A percentile compares a stretch with the other conserved stretches of the same genome.
phyloP scores from a whole-genome alignment of 2,329 filamentous ascomycete species.

The Zasmidium citrigriseum region DNA sequence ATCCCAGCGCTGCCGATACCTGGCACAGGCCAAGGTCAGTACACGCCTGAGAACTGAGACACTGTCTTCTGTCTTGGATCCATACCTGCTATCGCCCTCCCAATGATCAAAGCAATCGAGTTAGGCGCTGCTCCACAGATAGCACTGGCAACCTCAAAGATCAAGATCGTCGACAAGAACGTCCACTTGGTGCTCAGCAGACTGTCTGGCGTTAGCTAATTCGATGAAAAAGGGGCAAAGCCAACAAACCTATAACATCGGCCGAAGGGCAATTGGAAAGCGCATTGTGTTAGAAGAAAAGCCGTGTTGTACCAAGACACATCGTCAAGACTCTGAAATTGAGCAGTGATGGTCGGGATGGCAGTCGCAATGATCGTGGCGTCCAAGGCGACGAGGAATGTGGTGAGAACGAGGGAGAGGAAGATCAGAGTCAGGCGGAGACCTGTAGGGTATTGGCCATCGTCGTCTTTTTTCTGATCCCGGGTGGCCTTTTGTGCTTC shows the following conservation, averaged over 20 bases:
- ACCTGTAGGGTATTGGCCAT: neutral
- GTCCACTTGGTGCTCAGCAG: constrained; percentile 48
- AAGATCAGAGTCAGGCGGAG: neutral
- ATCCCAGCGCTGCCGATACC: constrained; percentile 56
- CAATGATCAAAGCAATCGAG: constrained; percentile 54
- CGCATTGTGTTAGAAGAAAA: constrained; percentile 40
- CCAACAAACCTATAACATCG: constrained; percentile 35
- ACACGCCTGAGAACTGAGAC: too few species aligned
- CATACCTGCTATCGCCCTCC: constrained; percentile 56
- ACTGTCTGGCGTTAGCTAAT: neutral
- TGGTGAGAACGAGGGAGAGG: neutral
- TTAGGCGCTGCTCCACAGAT: constrained; percentile 51
- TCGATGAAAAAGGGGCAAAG: neutral
- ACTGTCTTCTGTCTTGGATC: too few species aligned
- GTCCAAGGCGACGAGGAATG: constrained; percentile 4
- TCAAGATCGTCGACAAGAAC: constrained; percentile 39
- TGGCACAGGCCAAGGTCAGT: too few species aligned
- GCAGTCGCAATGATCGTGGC: constrained; percentile 31
- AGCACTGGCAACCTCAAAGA: constrained; percentile 51
- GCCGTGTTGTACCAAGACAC: constrained; percentile 38
- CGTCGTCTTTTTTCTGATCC: neutral
- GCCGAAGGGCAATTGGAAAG: constrained; percentile 46
- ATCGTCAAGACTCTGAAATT: constrained; percentile 38
- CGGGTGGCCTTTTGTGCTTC: neutral
- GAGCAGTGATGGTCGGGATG: constrained; percentile 37